phyloP scores from a whole-genome alignment of 768 basidiomycete species.

The Boletus fagicola region DNA sequence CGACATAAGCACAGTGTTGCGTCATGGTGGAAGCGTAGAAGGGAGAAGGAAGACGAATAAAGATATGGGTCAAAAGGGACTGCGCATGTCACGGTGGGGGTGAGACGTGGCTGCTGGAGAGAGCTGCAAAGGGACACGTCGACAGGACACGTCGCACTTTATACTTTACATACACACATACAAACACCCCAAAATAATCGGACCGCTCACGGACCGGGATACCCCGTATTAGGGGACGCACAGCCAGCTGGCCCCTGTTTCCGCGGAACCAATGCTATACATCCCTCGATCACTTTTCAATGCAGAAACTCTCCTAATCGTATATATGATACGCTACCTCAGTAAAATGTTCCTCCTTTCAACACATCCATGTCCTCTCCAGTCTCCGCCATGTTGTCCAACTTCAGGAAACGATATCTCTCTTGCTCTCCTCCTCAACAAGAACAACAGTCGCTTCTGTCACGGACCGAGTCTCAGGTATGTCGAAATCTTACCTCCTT shows the following conservation, averaged over 20 bases:
- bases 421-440: not conserved
- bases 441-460: not conserved
- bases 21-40: conserved; percentile 18
- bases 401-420: conserved; percentile 10
- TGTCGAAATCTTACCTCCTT: not conserved
- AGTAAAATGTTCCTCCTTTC: not conserved
- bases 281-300: conserved; percentile 1
- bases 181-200: conserved; percentile 19
- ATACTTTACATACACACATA: conserved; percentile 22
- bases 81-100: conserved; percentile 12
- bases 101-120: conserved; percentile 21
- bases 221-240: not conserved
- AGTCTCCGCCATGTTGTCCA: conserved; percentile 3
- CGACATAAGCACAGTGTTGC: conserved; percentile 32
- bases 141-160: conserved; percentile 31
- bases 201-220: not conserved
- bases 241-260: not conserved
- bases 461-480: not conserved
- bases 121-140: conserved; percentile 26
- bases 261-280: not conserved
- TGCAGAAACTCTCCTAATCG: not conserved
- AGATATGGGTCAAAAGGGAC: conserved; percentile 18
- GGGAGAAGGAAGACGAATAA: conserved; percentile 17
- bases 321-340: not conserved
- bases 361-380: not conserved